Percentiles rank a stretch among this genome's conserved stretches.
Evolutionary conservation across 1,284 basidiomycete genomes (phyloP).

Genomic region (Sporisorium sorghi): DNA sequence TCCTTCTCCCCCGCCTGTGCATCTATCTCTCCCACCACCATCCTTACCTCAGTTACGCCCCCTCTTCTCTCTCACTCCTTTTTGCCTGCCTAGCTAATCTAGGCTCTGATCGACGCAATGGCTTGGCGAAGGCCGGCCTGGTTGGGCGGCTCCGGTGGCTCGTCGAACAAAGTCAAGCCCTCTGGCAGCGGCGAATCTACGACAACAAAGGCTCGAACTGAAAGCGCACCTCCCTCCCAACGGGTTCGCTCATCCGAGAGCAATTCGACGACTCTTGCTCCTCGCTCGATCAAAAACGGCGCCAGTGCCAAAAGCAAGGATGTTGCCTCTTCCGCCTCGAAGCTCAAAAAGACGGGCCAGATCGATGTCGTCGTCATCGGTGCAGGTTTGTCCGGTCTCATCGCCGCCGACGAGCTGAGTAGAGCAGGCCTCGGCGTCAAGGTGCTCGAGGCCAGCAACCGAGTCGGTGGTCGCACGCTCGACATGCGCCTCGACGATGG

Average conservation of each 20-base stretch:
- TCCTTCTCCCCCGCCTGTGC: background rate
- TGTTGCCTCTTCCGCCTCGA: background rate
- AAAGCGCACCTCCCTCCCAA: background rate
- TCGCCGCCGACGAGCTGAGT: slow-evolving; percentile 70
- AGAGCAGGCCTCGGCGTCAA: slow-evolving; percentile 70
- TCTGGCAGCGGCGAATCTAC: slow-evolving; percentile 5
- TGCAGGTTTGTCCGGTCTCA: slow-evolving; percentile 72
- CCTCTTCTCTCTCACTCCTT: background rate
- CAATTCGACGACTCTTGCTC: slow-evolving; percentile 9
- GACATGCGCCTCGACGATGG: slow-evolving; percentile 64
- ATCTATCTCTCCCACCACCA: background rate
- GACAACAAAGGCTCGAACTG: background rate
- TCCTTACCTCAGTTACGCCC: background rate
- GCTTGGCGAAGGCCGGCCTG: slow-evolving; percentile 26
- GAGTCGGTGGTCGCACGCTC: slow-evolving; percentile 71
- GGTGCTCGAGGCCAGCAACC: slow-evolving; percentile 71
- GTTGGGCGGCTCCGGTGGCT: slow-evolving; percentile 10
- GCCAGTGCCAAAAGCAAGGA: background rate
- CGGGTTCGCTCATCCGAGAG: slow-evolving; percentile 10
- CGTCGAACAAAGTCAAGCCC: slow-evolving; percentile 5
- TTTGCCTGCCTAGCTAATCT: background rate
- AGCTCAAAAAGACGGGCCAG: slow-evolving; percentile 18
- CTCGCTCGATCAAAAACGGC: background rate
- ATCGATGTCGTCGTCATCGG: slow-evolving; percentile 71
- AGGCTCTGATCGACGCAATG: slow-evolving; percentile 14